Percentiles rank a stretch among this genome's conserved stretches.
These are phyloP conservation scores for Crithidia brevicula DNA, from an alignment of 208 protist species.

Conservation along the genomic window DNA sequence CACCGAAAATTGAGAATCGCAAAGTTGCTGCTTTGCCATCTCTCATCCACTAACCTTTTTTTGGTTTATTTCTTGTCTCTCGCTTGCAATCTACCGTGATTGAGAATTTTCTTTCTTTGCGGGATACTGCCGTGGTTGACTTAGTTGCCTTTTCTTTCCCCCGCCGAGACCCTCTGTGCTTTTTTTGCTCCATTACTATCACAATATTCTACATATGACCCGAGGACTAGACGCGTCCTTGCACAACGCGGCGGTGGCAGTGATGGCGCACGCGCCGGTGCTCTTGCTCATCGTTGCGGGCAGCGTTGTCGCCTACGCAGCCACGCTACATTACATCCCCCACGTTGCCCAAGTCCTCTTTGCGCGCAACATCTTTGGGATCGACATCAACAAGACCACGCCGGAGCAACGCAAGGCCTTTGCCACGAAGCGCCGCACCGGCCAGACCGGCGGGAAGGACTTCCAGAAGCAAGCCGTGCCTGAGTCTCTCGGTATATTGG, in stretches of 20 bases:
- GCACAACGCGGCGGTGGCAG: conserved; percentile 25
- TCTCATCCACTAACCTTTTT: too few relatives aligned
- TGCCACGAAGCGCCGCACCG: conserved; percentile 36
- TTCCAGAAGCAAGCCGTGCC: conserved; percentile 59
- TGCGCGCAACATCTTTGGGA: conserved; percentile 89
- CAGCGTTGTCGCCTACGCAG: conserved; percentile 66
- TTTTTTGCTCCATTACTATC: too few relatives aligned
- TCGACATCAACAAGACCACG: conserved; percentile 97
- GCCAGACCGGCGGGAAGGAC: conserved; percentile 31
- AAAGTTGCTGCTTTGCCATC: too few relatives aligned
- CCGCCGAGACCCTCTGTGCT: too few relatives aligned
- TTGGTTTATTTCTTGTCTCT: background rate
- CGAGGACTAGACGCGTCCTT: conserved; percentile 8
- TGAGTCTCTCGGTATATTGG: conserved; percentile 82
- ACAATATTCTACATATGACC: conserved; percentile 9
- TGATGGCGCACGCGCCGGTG: conserved; percentile 49
- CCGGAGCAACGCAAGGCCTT: conserved; percentile 59
- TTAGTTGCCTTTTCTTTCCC: conserved; percentile 3
- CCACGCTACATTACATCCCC: conserved; percentile 72
- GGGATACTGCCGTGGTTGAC: too few relatives aligned
- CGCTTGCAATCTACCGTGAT: background rate
- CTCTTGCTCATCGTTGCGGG: conserved; percentile 47
- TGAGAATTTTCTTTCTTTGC: too few relatives aligned
- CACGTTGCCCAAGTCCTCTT: conserved; percentile 65
- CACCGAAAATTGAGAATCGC: too few relatives aligned